A percentile compares a stretch with the other conserved stretches of the same genome.
These are phyloP conservation scores for Poteriospumella lacustris DNA, from an alignment of 108 stramenopile species.

Conservation along the genomic window DNA sequence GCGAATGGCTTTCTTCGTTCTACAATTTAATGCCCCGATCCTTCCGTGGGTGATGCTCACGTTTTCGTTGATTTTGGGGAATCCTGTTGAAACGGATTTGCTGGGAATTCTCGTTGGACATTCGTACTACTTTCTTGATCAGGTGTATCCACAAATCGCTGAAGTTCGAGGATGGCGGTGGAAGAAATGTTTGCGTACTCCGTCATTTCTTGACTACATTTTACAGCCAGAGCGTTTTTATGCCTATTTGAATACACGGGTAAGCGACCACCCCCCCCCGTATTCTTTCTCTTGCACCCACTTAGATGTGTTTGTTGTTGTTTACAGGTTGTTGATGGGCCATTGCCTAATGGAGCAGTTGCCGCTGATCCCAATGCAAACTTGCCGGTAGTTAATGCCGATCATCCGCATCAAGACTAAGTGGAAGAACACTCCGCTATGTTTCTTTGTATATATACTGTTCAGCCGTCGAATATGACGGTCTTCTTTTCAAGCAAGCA, in stretches of 20 bases:
- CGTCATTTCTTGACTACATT: conserved; percentile 30
- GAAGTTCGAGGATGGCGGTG: conserved; percentile 75
- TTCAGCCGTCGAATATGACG: too few species aligned
- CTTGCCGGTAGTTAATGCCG: not conserved
- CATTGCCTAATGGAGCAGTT: not conserved
- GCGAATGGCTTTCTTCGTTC: conserved; percentile 81
- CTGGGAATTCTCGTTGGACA: conserved; percentile 90
- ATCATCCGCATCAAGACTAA: too few species aligned
- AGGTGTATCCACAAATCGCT: conserved; percentile 85
- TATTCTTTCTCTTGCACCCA: not conserved
- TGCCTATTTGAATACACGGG: too few species aligned
- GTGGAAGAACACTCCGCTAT: too few species aligned
- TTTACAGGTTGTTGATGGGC: not conserved
- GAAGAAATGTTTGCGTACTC: conserved; percentile 26
- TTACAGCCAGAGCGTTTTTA: conserved; percentile 16
- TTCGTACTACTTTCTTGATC: conserved; percentile 90
- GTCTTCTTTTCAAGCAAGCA: too few species aligned
- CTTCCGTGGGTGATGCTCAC: conserved; percentile 91
- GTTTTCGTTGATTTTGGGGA: conserved; percentile 76
- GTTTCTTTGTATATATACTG: too few species aligned
- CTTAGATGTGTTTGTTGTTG: not conserved
- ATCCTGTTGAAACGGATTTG: conserved; percentile 41
- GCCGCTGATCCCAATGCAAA: not conserved
- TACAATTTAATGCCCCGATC: conserved; percentile 89
- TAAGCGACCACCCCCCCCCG: too few species aligned